Conservation (phyloP, 2,329 filamentous ascomycete genomes). For the Magnaporthales sp. region DNA sequence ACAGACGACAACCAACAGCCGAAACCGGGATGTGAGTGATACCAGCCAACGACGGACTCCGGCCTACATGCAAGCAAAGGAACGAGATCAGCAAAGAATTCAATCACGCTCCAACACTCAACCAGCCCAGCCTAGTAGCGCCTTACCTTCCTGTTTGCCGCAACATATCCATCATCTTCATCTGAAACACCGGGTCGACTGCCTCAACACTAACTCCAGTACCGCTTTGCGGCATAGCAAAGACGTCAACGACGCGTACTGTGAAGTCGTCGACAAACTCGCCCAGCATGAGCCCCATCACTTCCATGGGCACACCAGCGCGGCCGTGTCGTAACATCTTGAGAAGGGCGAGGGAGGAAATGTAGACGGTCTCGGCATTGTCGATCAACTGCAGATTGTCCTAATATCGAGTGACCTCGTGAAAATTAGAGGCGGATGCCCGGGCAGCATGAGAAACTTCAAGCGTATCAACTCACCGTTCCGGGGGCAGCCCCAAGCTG, state of each 20-base stretch:
- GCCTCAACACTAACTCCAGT: slow-evolving; percentile 98
- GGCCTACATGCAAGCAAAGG: slow-evolving; percentile 48
- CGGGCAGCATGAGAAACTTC: not conserved
- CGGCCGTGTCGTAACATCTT: slow-evolving; percentile 99
- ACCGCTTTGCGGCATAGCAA: slow-evolving; percentile 98
- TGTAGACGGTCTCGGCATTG: slow-evolving; percentile 99
- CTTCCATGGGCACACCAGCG: slow-evolving; percentile 98
- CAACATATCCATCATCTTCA: slow-evolving; percentile 99
- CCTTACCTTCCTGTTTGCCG: slow-evolving; percentile 86
- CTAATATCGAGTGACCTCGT: slow-evolving; percentile 33
- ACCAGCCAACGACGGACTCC: slow-evolving; percentile 97
- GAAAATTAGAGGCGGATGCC: not conserved
- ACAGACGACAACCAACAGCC: slow-evolving; percentile 98
- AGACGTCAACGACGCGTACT: slow-evolving; percentile 95
- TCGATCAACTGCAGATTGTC: slow-evolving; percentile 90
- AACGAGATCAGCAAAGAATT: not conserved
- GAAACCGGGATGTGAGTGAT: slow-evolving; percentile 98
- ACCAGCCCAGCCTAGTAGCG: not conserved
- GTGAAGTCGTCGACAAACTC: slow-evolving; percentile 99
- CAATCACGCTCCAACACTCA: no score
- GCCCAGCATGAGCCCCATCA: slow-evolving; percentile 98
- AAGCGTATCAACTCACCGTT: slow-evolving; percentile 40
- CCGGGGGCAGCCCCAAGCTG: slow-evolving; percentile 47
- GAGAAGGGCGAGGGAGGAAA: slow-evolving; percentile 89
- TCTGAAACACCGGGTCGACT: slow-evolving; percentile 97